phyloP scores from a whole-genome alignment of 106 monocot genomes.

The Dioscorea dumetorum region DNA sequence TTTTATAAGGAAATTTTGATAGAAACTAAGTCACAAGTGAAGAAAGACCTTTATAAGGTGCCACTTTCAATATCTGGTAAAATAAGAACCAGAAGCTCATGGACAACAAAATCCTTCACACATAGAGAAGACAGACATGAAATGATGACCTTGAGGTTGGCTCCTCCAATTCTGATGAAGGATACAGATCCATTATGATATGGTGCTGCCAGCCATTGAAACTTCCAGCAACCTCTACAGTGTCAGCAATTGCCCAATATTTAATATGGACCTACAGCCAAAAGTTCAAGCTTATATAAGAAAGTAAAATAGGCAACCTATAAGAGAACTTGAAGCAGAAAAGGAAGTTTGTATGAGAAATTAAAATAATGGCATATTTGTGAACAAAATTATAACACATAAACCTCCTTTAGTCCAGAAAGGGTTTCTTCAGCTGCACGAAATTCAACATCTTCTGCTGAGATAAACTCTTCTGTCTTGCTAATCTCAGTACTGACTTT shows the following conservation, averaged over 20 bases:
- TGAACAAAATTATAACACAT: neutral
- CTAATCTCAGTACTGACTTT: conserved; percentile 36
- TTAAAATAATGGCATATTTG: neutral
- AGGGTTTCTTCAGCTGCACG: conserved; percentile 40
- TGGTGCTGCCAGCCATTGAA: conserved; percentile 83
- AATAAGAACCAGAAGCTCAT: too few species aligned
- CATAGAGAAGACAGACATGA: neutral
- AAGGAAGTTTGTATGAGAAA: neutral
- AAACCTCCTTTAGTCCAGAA: conserved; percentile 61
- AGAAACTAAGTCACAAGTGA: too few species aligned
- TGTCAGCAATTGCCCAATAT: conserved; percentile 48
- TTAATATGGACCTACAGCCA: conserved; percentile 52
- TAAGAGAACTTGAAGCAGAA: neutral
- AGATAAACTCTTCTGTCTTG: conserved; percentile 25
- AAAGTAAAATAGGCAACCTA: neutral
- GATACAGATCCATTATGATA: conserved; percentile 54
- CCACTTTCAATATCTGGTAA: too few species aligned
- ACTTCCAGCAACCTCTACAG: conserved; percentile 77
- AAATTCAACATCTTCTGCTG: conserved; percentile 40
- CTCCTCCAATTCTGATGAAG: conserved; percentile 20
- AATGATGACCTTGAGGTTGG: conserved; percentile 30
- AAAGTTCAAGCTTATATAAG: neutral
- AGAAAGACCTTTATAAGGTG: too few species aligned
- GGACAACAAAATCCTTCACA: neutral
- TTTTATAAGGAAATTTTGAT: too few species aligned